Conservation (phyloP, 257 asterid species). For the Lavandula angustifolia region DNA sequence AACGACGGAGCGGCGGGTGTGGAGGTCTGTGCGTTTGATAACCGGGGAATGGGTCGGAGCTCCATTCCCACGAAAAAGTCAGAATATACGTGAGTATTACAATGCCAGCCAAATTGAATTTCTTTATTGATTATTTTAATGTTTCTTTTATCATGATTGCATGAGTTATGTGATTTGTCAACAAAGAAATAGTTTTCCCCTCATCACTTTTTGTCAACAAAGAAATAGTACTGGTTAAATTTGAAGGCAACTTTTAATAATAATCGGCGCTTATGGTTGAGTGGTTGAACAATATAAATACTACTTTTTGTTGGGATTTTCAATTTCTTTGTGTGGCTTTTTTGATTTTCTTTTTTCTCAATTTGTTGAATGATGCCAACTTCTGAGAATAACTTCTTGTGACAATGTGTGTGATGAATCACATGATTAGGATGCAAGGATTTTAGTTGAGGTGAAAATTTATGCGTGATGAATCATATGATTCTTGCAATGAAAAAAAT, state of each 20-base stretch:
- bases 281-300: constrained; percentile 21
- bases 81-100: constrained; percentile 73
- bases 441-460: constrained; percentile 21
- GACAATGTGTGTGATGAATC: too few species aligned
- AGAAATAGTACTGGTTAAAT: constrained; percentile 6
- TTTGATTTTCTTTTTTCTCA: constrained; percentile 6
- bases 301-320: constrained; percentile 23
- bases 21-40: constrained; percentile 93
- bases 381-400: constrained; percentile 15
- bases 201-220: not conserved
- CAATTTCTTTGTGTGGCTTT: constrained; percentile 16
- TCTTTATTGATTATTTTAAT: not conserved
- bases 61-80: constrained; percentile 80
- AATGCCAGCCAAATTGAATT: constrained; percentile 7
- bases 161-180: not conserved
- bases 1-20: constrained; percentile 43
- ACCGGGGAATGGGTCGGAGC: constrained; percentile 97
- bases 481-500: constrained; percentile 29
- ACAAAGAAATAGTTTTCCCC: not conserved
- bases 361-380: constrained; percentile 29
- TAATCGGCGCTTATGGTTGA: constrained; percentile 12
- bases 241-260: constrained; percentile 2
- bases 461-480: constrained; percentile 26
- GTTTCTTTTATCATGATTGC: constrained; percentile 18
- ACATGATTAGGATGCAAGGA: too few species aligned